A percentile compares a stretch with the other conserved stretches of the same genome.
Evolutionary conservation across 1,139 yeast genomes (phyloP).

Genomic region (Suhomyces anneliseae): DNA sequence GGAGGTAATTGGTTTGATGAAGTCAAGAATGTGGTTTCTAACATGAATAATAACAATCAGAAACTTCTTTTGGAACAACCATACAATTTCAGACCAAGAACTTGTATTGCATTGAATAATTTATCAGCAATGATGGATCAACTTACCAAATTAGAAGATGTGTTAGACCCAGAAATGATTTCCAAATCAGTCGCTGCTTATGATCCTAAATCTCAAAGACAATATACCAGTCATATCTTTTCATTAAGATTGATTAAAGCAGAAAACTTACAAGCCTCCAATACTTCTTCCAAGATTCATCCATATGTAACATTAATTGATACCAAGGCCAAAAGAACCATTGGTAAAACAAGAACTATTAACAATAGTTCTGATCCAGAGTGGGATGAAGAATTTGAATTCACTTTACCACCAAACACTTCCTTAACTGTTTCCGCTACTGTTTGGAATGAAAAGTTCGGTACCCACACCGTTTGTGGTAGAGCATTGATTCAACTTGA

Average conservation of each 20-base stretch:
- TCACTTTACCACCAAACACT: slow-evolving; percentile 45
- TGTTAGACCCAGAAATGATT: slow-evolving; percentile 61
- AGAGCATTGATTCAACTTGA: slow-evolving; percentile 63
- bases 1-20: slow-evolving; percentile 43
- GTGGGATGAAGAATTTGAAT: slow-evolving; percentile 89
- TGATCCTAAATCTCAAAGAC: slow-evolving; percentile 32
- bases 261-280: slow-evolving; percentile 57
- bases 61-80: slow-evolving; percentile 48
- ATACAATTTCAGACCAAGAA: slow-evolving; percentile 58
- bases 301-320: slow-evolving; percentile 73
- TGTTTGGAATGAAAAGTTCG: slow-evolving; percentile 70
- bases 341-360: slow-evolving; percentile 72
- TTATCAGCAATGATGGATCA: slow-evolving; percentile 61
- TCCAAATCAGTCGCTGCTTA: slow-evolving; percentile 44
- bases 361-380: slow-evolving; percentile 66
- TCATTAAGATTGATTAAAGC: slow-evolving; percentile 69
- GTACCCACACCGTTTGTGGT: slow-evolving; percentile 70
- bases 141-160: slow-evolving; percentile 59
- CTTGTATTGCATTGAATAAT: slow-evolving; percentile 78
- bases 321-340: slow-evolving; percentile 52
- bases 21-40: slow-evolving; percentile 49
- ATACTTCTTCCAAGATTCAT: slow-evolving; percentile 43
- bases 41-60: slow-evolving; percentile 38
- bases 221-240: slow-evolving; percentile 55
- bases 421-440: slow-evolving; percentile 52